phyloP scores from a whole-genome alignment of 345 rosid species.

The Dipteronia dyeriana region DNA sequence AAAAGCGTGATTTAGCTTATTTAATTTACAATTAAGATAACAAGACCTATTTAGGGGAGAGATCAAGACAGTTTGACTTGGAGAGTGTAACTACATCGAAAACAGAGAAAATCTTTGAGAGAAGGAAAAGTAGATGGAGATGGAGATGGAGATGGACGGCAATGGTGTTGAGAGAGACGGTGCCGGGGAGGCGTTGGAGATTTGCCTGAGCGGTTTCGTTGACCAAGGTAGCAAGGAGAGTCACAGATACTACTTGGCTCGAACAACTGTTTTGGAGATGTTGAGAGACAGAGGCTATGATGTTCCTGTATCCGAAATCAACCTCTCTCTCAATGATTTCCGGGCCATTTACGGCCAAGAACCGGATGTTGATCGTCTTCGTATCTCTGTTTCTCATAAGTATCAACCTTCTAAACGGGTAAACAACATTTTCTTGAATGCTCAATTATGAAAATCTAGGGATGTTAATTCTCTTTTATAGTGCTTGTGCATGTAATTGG shows the following conservation, averaged over 20 bases:
- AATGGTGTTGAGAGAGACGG: slow-evolving; percentile 9
- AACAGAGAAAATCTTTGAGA: too few relatives aligned
- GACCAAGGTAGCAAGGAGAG: slow-evolving; percentile 67
- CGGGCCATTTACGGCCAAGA: slow-evolving; percentile 50
- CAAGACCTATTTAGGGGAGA: too few relatives aligned
- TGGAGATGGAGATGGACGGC: slow-evolving; percentile 26
- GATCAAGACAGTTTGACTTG: too few relatives aligned
- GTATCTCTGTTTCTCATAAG: slow-evolving; percentile 47
- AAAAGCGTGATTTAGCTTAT: too few relatives aligned
- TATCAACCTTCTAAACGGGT: slow-evolving; percentile 69
- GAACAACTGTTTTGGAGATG: slow-evolving; percentile 81
- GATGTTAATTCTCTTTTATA: neutral
- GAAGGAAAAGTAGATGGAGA: neutral
- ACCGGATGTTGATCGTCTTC: slow-evolving; percentile 71
- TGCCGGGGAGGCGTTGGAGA: slow-evolving; percentile 15
- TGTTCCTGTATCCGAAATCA: slow-evolving; percentile 58
- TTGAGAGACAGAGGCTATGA: slow-evolving; percentile 77
- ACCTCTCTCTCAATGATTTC: slow-evolving; percentile 66
- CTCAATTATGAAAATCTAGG: neutral
- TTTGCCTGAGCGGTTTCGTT: slow-evolving; percentile 53
- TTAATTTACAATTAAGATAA: too few relatives aligned
- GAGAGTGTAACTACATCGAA: too few relatives aligned
- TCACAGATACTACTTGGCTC: slow-evolving; percentile 69
- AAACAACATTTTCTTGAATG: neutral
- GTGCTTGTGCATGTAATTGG: too few relatives aligned